Conservation (phyloP, 2,329 filamentous ascomycete species). For the Neophaeococcomyces mojaviensis region DNA sequence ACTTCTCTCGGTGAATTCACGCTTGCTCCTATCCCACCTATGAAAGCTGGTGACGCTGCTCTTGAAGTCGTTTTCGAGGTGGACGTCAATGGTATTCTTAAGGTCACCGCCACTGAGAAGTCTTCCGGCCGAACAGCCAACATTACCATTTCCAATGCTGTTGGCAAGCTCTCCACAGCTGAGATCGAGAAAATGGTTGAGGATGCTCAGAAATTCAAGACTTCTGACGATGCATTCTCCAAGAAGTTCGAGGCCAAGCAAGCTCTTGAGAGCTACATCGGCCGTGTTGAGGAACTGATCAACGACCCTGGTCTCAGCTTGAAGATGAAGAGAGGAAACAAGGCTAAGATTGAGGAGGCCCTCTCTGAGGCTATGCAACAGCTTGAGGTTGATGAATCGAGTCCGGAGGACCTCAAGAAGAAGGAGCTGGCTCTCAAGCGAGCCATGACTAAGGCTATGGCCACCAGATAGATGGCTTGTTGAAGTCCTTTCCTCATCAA, state of each 20-base stretch:
- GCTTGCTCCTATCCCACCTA: constrained; percentile 72
- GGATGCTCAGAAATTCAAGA: constrained; percentile 98
- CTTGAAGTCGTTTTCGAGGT: constrained; percentile 99
- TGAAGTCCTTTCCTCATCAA: background rate
- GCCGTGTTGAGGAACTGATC: constrained; percentile 96
- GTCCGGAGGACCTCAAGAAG: constrained; percentile 96
- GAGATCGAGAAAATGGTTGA: constrained; percentile 99
- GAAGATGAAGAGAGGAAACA: constrained; percentile 97
- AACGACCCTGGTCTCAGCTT: constrained; percentile 91
- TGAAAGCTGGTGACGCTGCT: constrained; percentile 92
- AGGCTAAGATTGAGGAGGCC: constrained; percentile 98
- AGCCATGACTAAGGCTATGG: constrained; percentile 96
- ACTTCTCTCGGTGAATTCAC: constrained; percentile 97
- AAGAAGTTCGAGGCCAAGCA: constrained; percentile 99
- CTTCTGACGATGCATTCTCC: constrained; percentile 94
- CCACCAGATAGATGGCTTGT: constrained; percentile 61
- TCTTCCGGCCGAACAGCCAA: constrained; percentile 95
- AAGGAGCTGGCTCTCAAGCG: constrained; percentile 98
- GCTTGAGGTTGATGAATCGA: constrained; percentile 89
- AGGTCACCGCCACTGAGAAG: constrained; percentile 99
- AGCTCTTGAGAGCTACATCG: constrained; percentile 98
- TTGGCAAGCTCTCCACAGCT: constrained; percentile 87
- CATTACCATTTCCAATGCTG: constrained; percentile 99
- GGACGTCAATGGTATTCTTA: constrained; percentile 99
- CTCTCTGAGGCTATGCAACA: constrained; percentile 96